phyloP scores from a whole-genome alignment of 2,329 filamentous ascomycete genomes.

The Colletotrichum horii region DNA sequence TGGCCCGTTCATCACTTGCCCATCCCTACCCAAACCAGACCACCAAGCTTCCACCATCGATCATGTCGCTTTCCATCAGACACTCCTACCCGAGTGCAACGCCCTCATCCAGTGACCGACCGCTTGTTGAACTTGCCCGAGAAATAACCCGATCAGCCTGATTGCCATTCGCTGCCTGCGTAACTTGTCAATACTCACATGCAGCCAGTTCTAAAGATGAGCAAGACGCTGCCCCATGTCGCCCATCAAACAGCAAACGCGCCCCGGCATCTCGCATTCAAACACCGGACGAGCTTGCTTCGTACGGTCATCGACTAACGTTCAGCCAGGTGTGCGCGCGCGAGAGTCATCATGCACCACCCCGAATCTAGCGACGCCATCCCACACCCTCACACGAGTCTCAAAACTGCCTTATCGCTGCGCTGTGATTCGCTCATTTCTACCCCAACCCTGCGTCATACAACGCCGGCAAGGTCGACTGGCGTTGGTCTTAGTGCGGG shows the following conservation, averaged over 20 bases:
- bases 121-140: neutral
- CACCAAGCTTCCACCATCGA: conserved; percentile 1
- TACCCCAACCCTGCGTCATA: conserved; percentile 17
- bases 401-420: conserved; percentile 16
- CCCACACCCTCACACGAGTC: conserved; percentile 2
- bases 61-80: neutral
- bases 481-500: conserved; percentile 9
- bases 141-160: neutral
- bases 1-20: neutral
- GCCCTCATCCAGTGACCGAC: neutral
- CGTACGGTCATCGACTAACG: neutral
- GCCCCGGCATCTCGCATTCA: neutral
- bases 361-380: conserved; percentile 7
- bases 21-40: neutral
- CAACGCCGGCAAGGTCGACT: conserved; percentile 1
- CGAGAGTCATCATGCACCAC: conserved; percentile 17
- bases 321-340: neutral
- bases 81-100: neutral
- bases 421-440: conserved; percentile 1
- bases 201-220: neutral
- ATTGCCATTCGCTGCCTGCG: neutral
- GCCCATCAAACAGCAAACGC: neutral
- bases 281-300: neutral
- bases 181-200: neutral
- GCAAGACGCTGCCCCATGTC: neutral